Percentiles rank a stretch among this genome's conserved stretches.
Conservation (phyloP, 1,284 basidiomycete species). For the Apiotrichum montevideense region DNA sequence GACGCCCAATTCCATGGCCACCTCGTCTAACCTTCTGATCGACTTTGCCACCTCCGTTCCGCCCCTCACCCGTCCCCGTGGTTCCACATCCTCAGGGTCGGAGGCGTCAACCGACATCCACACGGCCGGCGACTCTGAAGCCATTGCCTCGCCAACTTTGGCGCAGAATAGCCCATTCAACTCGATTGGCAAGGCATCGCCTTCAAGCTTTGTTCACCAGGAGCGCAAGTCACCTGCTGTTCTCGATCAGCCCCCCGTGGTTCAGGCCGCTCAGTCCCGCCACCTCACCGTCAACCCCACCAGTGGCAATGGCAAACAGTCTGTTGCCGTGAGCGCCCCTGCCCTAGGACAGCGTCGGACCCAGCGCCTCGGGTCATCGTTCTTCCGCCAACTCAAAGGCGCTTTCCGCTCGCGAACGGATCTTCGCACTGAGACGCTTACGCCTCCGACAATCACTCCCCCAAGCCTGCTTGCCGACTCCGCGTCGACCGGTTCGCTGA, state of each 20-base stretch:
- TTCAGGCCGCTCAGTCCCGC: background rate
- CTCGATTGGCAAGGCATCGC: background rate
- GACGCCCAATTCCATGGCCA: slow-evolving; percentile 20
- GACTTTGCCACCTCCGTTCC: slow-evolving; percentile 16
- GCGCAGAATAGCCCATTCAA: background rate
- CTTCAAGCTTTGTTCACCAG: no score
- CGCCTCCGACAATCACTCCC: background rate
- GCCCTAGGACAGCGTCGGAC: no score
- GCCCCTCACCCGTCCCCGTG: slow-evolving; percentile 3
- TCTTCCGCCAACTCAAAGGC: slow-evolving; percentile 8
- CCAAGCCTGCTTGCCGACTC: background rate
- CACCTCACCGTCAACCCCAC: background rate
- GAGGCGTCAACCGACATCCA: slow-evolving; percentile 6
- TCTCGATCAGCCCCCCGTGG: no score
- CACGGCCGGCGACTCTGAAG: slow-evolving; percentile 6
- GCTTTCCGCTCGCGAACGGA: slow-evolving; percentile 14
- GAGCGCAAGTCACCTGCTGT: background rate
- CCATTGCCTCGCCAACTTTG: background rate
- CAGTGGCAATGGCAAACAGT: background rate
- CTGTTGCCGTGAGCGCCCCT: no score
- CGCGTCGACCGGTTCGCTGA: background rate
- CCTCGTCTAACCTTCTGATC: slow-evolving; percentile 11
- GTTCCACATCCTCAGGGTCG: slow-evolving; percentile 2
- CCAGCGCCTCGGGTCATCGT: slow-evolving; percentile 1
- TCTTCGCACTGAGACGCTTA: background rate